These are phyloP conservation scores for Cytospora mali DNA, from an alignment of 2,329 filamentous ascomycete genomes.

Conservation along the genomic window DNA sequence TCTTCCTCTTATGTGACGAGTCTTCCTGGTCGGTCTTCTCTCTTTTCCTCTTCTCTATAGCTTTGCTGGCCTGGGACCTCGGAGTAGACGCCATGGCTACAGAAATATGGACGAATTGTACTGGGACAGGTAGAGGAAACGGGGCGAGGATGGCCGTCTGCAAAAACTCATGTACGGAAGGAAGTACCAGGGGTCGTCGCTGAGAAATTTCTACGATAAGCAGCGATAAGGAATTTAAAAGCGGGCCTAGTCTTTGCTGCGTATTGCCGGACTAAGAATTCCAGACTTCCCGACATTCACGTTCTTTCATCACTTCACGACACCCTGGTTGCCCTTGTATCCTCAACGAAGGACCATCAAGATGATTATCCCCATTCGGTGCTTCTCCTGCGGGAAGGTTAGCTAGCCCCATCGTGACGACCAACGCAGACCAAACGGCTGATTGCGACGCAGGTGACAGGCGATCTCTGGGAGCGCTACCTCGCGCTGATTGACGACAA, in stretches of 20 bases:
- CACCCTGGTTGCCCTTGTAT: neutral
- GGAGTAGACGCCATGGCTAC: constrained; percentile 27
- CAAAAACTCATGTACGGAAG: constrained; percentile 27
- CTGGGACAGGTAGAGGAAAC: constrained; percentile 10
- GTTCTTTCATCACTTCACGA: neutral
- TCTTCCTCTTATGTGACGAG: constrained; percentile 29
- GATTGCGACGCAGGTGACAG: constrained; percentile 72
- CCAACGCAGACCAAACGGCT: constrained; percentile 32
- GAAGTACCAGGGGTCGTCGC: constrained; percentile 9
- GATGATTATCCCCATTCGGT: constrained; percentile 99
- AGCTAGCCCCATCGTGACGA: constrained; percentile 29
- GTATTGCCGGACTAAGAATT: constrained; percentile 40
- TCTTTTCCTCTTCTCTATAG: constrained; percentile 29
- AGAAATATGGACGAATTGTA: constrained; percentile 2
- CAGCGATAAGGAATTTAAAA: constrained; percentile 28
- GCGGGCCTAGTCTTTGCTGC: constrained; percentile 20
- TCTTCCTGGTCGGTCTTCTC: constrained; percentile 30
- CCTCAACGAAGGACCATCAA: constrained; percentile 41
- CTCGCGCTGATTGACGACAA: constrained; percentile 82
- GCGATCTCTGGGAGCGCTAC: constrained; percentile 97
- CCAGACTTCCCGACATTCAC: constrained; percentile 34
- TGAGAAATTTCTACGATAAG: constrained; percentile 30
- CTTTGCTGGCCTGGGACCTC: constrained; percentile 26
- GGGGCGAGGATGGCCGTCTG: constrained; percentile 29
- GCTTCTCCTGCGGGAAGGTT: constrained; percentile 99